A percentile compares a stretch with the other conserved stretches of the same genome.
These are phyloP conservation scores for Farysia itapuensis DNA, from an alignment of 1,284 basidiomycete genomes.

Conservation along the genomic window DNA sequence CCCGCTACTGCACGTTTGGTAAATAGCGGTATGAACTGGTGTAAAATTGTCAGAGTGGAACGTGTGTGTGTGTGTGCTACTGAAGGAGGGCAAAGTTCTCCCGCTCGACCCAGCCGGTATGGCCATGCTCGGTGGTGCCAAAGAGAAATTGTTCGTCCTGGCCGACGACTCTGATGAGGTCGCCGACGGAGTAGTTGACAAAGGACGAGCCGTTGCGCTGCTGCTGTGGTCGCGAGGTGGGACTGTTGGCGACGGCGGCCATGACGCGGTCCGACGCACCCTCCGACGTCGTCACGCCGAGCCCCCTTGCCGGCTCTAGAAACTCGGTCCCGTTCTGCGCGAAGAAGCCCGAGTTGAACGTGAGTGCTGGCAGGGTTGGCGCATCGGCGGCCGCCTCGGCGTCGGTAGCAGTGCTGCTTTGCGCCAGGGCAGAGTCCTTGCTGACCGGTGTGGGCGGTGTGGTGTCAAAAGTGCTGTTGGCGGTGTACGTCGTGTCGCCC, in stretches of 20 bases:
- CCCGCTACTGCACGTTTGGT: too few relatives aligned
- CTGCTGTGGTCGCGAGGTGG: not conserved
- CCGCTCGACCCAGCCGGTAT: constrained; percentile 36
- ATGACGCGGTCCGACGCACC: constrained; percentile 7
- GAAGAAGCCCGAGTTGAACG: constrained; percentile 38
- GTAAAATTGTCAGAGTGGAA: too few relatives aligned
- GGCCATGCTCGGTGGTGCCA: constrained; percentile 25
- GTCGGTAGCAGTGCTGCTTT: not conserved
- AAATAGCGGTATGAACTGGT: too few relatives aligned
- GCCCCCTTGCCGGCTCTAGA: not conserved
- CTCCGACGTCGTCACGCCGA: not conserved
- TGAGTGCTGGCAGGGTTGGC: constrained; percentile 25
- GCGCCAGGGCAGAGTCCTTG: constrained; percentile 26
- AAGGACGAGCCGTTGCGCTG: constrained; percentile 22
- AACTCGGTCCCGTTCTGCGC: constrained; percentile 17
- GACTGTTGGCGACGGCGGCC: constrained; percentile 32
- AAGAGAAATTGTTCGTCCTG: constrained; percentile 19
- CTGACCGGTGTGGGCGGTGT: constrained; percentile 35
- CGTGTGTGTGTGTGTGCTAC: too few relatives aligned
- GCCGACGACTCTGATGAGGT: constrained; percentile 30
- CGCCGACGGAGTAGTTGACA: constrained; percentile 34
- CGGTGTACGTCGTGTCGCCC: constrained; percentile 17
- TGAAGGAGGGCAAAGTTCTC: constrained; percentile 27
- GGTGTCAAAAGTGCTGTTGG: constrained; percentile 4
- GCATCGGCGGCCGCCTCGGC: constrained; percentile 1